Conservation (phyloP, 1,284 basidiomycete species). For the Filobasidium uniguttulatum region DNA sequence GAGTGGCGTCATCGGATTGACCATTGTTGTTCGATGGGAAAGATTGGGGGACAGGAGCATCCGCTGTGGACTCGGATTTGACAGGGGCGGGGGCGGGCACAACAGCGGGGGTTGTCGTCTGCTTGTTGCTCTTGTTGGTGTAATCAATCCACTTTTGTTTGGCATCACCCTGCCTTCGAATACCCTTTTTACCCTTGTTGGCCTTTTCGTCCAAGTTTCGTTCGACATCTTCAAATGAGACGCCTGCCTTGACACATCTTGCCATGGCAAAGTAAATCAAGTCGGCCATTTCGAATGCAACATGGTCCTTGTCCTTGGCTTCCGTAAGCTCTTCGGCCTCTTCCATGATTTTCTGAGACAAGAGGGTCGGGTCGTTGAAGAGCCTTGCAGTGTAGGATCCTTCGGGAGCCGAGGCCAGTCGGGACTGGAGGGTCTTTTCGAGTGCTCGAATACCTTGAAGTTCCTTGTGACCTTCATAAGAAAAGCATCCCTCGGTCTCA, state of each 20-base stretch:
- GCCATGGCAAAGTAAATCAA: slow-evolving; percentile 86
- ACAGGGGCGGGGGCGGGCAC: slow-evolving; percentile 17
- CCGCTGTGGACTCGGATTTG: slow-evolving; percentile 27
- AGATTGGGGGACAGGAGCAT: slow-evolving; percentile 29
- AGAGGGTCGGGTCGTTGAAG: slow-evolving; percentile 66
- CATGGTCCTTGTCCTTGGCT: slow-evolving; percentile 55
- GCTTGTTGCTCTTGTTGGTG: slow-evolving; percentile 19
- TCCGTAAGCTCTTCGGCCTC: slow-evolving; percentile 92
- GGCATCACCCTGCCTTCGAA: slow-evolving; percentile 78
- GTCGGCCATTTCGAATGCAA: slow-evolving; percentile 96
- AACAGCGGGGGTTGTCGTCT: slow-evolving; percentile 21
- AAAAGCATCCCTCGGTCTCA: slow-evolving; percentile 70
- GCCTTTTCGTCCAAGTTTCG: slow-evolving; percentile 72
- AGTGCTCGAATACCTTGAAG: slow-evolving; percentile 65
- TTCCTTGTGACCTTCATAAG: slow-evolving; percentile 23
- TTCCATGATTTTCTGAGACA: slow-evolving; percentile 91
- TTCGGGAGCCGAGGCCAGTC: slow-evolving; percentile 62
- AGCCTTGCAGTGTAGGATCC: slow-evolving; percentile 86
- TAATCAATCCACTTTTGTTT: slow-evolving; percentile 65
- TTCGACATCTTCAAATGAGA: slow-evolving; percentile 74
- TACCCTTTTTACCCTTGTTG: slow-evolving; percentile 76
- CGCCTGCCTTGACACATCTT: slow-evolving; percentile 72
- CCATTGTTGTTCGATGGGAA: slow-evolving; percentile 27
- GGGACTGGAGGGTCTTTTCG: slow-evolving; percentile 62
- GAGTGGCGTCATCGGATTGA: slow-evolving; percentile 25